phyloP scores from a whole-genome alignment of 2,329 filamentous ascomycete genomes.

The Stagonosporopsis chrysanthemi region DNA sequence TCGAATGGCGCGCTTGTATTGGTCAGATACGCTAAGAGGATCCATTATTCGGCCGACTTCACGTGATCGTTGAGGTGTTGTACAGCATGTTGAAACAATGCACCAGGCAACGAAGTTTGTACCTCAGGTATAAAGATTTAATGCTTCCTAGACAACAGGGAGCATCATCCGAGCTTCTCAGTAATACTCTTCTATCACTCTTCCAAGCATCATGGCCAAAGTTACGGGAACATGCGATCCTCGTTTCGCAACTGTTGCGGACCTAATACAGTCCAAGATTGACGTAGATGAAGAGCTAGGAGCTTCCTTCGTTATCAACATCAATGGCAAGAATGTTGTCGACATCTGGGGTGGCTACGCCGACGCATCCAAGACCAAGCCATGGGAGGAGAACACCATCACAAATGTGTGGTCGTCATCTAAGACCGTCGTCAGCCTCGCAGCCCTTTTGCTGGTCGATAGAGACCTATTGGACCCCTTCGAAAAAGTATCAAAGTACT shows the following conservation, averaged over 20 bases:
- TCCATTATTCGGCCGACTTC: constrained; percentile 6
- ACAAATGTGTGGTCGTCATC: constrained; percentile 28
- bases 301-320: constrained; percentile 27
- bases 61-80: not conserved
- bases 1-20: not conserved
- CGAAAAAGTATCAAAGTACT: constrained; percentile 30
- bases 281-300: constrained; percentile 24
- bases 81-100: not conserved
- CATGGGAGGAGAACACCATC: constrained; percentile 29
- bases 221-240: constrained; percentile 24
- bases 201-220: constrained; percentile 12
- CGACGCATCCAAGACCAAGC: constrained; percentile 12
- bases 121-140: constrained; percentile 4
- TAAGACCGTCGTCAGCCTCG: constrained; percentile 25
- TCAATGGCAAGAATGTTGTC: constrained; percentile 27
- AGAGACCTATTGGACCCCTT: constrained; percentile 23
- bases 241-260: constrained; percentile 21
- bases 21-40: not conserved
- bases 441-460: constrained; percentile 23
- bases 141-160: not conserved
- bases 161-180: not conserved
- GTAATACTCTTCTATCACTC: not conserved
- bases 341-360: constrained; percentile 32
- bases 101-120: constrained; percentile 5
- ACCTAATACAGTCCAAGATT: constrained; percentile 22